Percentiles rank a stretch among this genome's conserved stretches.
Evolutionary conservation across 805 yeast genomes (phyloP).

Genomic region (Torulaspora franciscae): DNA sequence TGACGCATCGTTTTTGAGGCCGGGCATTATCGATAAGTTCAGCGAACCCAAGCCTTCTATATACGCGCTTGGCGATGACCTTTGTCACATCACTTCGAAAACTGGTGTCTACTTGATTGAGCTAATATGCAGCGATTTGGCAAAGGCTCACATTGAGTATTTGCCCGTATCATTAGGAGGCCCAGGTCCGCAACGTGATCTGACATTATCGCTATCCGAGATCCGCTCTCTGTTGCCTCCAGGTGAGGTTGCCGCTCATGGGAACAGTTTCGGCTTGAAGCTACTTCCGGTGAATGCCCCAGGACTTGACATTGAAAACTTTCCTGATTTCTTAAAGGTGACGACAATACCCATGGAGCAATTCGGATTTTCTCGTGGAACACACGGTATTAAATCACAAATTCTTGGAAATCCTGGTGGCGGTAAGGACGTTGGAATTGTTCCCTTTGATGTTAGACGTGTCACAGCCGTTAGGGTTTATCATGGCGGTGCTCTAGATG

Average conservation of each 20-base stretch:
- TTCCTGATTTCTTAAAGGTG: constrained; percentile 31
- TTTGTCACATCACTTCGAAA: constrained; percentile 45
- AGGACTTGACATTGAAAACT: constrained; percentile 48
- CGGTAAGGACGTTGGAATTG: constrained; percentile 31
- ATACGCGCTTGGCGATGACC: constrained; percentile 43
- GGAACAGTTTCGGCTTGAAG: constrained; percentile 40
- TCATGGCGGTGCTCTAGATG: constrained; percentile 78
- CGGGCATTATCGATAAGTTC: constrained; percentile 34
- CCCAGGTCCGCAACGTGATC: constrained; percentile 51
- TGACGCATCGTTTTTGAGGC: constrained; percentile 40
- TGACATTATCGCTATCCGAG: constrained; percentile 47
- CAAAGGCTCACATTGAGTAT: constrained; percentile 55
- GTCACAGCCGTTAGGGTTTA: constrained; percentile 57
- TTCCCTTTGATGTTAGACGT: constrained; percentile 26
- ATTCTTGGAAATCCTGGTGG: constrained; percentile 25
- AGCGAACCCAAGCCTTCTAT: constrained; percentile 38
- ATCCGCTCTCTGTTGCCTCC: constrained; percentile 37
- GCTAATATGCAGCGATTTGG: constrained; percentile 51
- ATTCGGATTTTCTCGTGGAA: constrained; percentile 25
- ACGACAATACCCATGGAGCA: constrained; percentile 25
- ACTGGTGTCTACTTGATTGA: constrained; percentile 77
- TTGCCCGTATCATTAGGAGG: constrained; percentile 55
- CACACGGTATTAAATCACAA: constrained; percentile 30
- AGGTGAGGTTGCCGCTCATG: constrained; percentile 29
- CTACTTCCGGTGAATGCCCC: constrained; percentile 58